These are phyloP conservation scores for Fusarium napiforme DNA, from an alignment of 2,329 filamentous ascomycete species.

Conservation along the genomic window DNA sequence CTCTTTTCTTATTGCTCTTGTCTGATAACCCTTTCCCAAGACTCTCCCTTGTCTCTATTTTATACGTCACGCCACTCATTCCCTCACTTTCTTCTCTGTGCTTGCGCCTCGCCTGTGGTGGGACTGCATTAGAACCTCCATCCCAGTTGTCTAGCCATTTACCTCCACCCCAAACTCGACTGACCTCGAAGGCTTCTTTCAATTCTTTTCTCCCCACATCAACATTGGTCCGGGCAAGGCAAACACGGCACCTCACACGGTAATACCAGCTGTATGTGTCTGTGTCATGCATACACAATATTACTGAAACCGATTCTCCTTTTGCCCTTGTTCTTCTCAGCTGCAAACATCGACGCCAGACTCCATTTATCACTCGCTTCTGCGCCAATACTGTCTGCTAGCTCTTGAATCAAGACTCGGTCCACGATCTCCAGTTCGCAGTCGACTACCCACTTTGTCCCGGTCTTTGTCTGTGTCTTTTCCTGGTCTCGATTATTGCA, in stretches of 20 bases:
- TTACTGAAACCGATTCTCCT: conserved; percentile 23
- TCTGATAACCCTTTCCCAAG: not conserved
- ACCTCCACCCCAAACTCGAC: conserved; percentile 20
- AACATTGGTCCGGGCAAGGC: conserved; percentile 19
- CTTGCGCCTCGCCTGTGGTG: conserved; percentile 28
- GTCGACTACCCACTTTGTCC: conserved; percentile 26
- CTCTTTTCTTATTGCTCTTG: conserved; percentile 1
- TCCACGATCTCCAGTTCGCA: conserved; percentile 19
- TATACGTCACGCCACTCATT: conserved; percentile 34
- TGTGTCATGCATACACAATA: conserved; percentile 36
- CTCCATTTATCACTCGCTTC: conserved; percentile 18
- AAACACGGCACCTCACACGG: conserved; percentile 33
- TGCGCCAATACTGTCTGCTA: conserved; percentile 13
- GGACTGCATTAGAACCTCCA: conserved; percentile 34
- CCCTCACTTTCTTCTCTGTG: conserved; percentile 22
- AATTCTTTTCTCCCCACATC: conserved; percentile 35
- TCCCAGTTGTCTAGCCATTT: conserved; percentile 30
- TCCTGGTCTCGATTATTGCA: conserved; percentile 21
- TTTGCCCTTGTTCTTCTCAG: conserved; percentile 15
- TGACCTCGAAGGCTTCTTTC: conserved; percentile 30
- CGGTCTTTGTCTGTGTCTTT: conserved; percentile 40
- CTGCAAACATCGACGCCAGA: conserved; percentile 29
- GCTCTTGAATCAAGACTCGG: conserved; percentile 17
- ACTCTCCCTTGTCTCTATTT: conserved; percentile 5
- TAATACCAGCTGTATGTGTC: conserved; percentile 40